Conservation (phyloP, 2,329 filamentous ascomycete genomes). For the Aureobasidium melanogenum region DNA sequence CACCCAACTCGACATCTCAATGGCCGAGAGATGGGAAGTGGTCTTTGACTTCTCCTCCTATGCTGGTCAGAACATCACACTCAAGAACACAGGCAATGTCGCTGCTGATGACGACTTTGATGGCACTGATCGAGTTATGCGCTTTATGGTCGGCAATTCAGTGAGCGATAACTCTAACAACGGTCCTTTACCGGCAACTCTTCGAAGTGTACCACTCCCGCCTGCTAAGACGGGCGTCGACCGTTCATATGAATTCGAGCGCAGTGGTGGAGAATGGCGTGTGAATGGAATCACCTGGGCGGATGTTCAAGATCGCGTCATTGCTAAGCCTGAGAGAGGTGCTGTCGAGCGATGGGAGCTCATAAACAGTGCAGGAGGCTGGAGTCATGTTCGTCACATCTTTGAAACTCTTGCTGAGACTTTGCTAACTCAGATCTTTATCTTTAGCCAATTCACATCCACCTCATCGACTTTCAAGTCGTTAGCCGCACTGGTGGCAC, state of each 20-base stretch:
- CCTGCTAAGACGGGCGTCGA: conserved; percentile 21
- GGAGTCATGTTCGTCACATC: conserved; percentile 32
- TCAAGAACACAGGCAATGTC: conserved; percentile 17
- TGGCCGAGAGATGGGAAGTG: conserved; percentile 51
- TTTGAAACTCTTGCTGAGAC: not conserved
- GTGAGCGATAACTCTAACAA: conserved; percentile 32
- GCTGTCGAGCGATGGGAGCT: conserved; percentile 29
- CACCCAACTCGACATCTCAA: conserved; percentile 38
- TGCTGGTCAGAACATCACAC: conserved; percentile 35
- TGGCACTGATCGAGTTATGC: conserved; percentile 45
- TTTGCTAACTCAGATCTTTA: not conserved
- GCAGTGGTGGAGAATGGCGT: conserved; percentile 14
- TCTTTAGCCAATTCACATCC: conserved; percentile 42
- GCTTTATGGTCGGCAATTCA: conserved; percentile 16
- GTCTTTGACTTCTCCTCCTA: conserved; percentile 47
- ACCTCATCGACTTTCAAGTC: conserved; percentile 51
- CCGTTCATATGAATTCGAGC: conserved; percentile 25
- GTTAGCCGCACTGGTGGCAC: conserved; percentile 39
- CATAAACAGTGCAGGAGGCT: conserved; percentile 41
- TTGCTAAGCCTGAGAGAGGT: conserved; percentile 26
- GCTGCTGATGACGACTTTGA: conserved; percentile 40
- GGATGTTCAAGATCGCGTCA: conserved; percentile 25
- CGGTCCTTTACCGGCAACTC: conserved; percentile 22
- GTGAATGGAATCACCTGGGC: conserved; percentile 28
- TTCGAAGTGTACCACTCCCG: conserved; percentile 23